Evolutionary conservation across 768 basidiomycete species (phyloP).

Genomic region (Suillus plorans): DNA sequence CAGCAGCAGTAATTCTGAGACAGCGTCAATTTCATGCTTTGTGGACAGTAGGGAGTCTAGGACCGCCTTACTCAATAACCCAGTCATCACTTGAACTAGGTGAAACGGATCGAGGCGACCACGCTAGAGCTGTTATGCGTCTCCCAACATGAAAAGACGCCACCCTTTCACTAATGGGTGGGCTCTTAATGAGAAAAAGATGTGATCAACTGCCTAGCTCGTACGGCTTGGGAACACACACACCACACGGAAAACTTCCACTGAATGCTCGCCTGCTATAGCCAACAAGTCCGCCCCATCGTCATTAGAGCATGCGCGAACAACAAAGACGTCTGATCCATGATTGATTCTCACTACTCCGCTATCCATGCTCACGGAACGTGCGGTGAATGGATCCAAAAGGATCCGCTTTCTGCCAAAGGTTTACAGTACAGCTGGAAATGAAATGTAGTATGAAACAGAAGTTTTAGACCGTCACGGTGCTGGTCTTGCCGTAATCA

Average conservation of each 20-base stretch:
- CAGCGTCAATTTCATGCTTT: constrained; percentile 11
- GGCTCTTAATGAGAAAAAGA: constrained; percentile 32
- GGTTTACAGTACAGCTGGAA: constrained; percentile 58
- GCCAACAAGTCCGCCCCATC: constrained; percentile 70
- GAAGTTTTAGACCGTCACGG: neutral
- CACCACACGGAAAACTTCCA: constrained; percentile 68
- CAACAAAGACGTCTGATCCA: constrained; percentile 56
- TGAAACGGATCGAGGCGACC: constrained; percentile 71
- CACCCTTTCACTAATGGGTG: constrained; percentile 46
- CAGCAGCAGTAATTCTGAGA: constrained; percentile 64
- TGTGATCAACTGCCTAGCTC: constrained; percentile 10
- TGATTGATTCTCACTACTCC: constrained; percentile 54
- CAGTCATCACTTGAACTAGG: constrained; percentile 65
- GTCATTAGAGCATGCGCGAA: constrained; percentile 62
- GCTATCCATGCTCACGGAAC: constrained; percentile 39
- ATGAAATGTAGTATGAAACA: neutral
- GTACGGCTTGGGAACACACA: constrained; percentile 24
- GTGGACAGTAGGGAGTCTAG: neutral
- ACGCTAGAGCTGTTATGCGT: constrained; percentile 72
- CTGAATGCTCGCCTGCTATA: constrained; percentile 69
- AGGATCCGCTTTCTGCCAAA: constrained; percentile 1
- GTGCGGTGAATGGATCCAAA: neutral
- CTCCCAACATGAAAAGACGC: constrained; percentile 76
- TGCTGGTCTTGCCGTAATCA: neutral
- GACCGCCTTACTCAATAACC: constrained; percentile 63